A percentile compares a stretch with the other conserved stretches of the same genome.
Conservation (phyloP, 331 rosid species). For the Rhamnella rubrinervis region DNA sequence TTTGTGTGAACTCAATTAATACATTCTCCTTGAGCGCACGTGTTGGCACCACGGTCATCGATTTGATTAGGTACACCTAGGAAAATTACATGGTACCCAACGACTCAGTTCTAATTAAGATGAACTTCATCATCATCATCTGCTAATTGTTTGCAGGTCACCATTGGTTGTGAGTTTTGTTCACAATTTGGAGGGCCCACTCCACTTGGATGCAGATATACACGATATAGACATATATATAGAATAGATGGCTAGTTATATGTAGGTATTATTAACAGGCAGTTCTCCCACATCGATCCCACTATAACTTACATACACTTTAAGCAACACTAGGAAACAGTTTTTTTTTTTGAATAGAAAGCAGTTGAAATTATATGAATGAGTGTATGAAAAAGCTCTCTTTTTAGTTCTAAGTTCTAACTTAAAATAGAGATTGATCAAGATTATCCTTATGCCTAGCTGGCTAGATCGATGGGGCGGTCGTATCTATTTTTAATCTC, state of each 20-base stretch:
- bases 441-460: too few relatives aligned
- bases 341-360: too few relatives aligned
- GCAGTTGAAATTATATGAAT: background rate
- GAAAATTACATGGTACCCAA: constrained; percentile 37
- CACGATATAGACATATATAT: background rate
- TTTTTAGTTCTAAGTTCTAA: too few relatives aligned
- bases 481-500: constrained; percentile 5
- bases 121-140: constrained; percentile 3
- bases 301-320: constrained; percentile 3
- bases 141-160: constrained; percentile 27
- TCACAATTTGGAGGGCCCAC: constrained; percentile 18
- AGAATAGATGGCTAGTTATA: too few relatives aligned
- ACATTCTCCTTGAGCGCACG: constrained; percentile 5
- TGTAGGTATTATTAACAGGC: background rate
- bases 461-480: background rate
- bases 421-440: too few relatives aligned
- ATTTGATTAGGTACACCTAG: constrained; percentile 19
- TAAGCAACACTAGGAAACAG: background rate
- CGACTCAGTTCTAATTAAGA: constrained; percentile 8
- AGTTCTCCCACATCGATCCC: background rate
- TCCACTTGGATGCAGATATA: constrained; percentile 16
- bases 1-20: too few relatives aligned
- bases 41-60: constrained; percentile 18
- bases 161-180: constrained; percentile 23
- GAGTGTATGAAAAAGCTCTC: background rate